A percentile compares a stretch with the other conserved stretches of the same genome.
These are phyloP conservation scores for Trichoderma orchidacearum DNA, from an alignment of 495 filamentous ascomycete genomes.

Conservation along the genomic window DNA sequence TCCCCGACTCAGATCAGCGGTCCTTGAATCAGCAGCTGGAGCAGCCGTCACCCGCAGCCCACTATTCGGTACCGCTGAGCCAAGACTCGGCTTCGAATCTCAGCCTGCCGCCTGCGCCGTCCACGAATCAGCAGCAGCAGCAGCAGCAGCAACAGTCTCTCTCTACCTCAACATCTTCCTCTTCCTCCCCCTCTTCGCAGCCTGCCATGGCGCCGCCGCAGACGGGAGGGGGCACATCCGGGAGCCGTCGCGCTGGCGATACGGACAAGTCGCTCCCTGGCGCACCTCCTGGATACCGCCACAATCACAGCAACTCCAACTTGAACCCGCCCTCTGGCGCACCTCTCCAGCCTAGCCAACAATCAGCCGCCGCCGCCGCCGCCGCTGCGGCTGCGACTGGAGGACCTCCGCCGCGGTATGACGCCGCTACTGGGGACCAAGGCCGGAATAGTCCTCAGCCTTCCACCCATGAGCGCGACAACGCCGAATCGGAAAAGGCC, in stretches of 20 bases:
- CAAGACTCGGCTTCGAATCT: conserved; percentile 19
- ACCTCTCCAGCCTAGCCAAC: conserved; percentile 18
- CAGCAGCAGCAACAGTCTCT: no score
- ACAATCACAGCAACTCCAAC: conserved; percentile 24
- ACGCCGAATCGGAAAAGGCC: conserved; percentile 36
- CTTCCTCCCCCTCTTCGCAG: no score
- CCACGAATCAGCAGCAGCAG: conserved; percentile 14
- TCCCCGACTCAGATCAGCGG: conserved; percentile 27
- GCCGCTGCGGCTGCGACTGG: background rate
- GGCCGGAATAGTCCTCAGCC: conserved; percentile 50
- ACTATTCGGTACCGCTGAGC: conserved; percentile 15
- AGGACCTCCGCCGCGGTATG: conserved; percentile 13
- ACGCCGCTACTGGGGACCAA: conserved; percentile 25
- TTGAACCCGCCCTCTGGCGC: conserved; percentile 23
- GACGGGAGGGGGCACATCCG: conserved; percentile 22
- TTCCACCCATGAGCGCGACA: conserved; percentile 34
- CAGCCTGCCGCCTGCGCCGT: conserved; percentile 11
- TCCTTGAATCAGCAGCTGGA: conserved; percentile 22
- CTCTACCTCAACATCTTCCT: no score
- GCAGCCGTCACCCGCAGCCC: conserved; percentile 22
- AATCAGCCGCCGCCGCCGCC: conserved; percentile 5
- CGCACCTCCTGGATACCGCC: conserved; percentile 32
- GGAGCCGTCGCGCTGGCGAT: conserved; percentile 16
- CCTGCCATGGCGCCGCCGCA: conserved; percentile 33
- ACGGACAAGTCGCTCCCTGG: conserved; percentile 29